Evolutionary conservation across 768 basidiomycete species (phyloP), one percentile per base, ranked within the genome.

Genomic region (Auriscalpium orientale): DNA sequence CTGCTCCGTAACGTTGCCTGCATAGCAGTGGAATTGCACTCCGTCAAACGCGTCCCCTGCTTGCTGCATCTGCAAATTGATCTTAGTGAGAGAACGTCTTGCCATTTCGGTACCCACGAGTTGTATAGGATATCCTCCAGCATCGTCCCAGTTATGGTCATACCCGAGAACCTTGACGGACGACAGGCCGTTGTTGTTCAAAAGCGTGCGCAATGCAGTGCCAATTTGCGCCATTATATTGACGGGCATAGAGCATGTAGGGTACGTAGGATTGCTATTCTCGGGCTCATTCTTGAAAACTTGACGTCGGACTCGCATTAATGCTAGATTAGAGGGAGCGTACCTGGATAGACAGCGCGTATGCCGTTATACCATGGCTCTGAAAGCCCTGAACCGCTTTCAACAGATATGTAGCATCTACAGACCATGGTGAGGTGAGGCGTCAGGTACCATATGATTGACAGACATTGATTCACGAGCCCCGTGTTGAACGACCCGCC

Each of bases 71-170:
- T 77, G 51, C 12, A 13, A 13, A 8, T 9, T 2, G 13, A 15
- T 3, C 3, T 34, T 6, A 22, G 46, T 48, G 16, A 7, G 46
- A 0, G 46, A 10, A 15, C 22, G 22, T 2, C 28, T 28, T 15
- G 20, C 8, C 6, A 6, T 5, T 20, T 21, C 12, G 34, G n/a
- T 5, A 64, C 74, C 53, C 43, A 79, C 79, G 73, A 76, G 58
- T 70, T 79, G 69, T 1, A 84, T 75, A 0, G 87, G 83, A 60
- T 89, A 89, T 11, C 73, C 68, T 6, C 72, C 79, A 15, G 84
- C 84, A 56, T 81, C 76, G 51, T 75, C 71, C 89, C 89, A 91
- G 64, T 91, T 90, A 62, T 90, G 88, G 62, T 88, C 81, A 58
- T 74, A 79, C 21, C 86, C 88, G 36, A 89, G 74, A 40, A 90